These are phyloP conservation scores for Colletotrichum nymphaeae DNA, from an alignment of 2,329 filamentous ascomycete species.

Conservation along the genomic window DNA sequence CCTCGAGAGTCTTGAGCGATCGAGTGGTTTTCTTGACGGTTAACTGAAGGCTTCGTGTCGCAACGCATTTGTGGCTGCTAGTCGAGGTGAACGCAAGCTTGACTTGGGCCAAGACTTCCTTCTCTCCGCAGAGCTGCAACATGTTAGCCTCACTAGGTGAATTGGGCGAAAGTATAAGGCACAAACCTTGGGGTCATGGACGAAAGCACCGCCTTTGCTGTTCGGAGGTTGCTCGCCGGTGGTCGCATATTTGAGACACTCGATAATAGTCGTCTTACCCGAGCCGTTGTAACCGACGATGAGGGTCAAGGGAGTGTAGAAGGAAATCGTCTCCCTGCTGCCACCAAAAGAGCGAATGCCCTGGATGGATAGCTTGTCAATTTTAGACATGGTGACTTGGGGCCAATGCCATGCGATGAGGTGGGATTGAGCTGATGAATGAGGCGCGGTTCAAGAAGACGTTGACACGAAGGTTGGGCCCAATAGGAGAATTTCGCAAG, in stretches of 20 bases:
- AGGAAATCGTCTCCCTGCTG: slow-evolving; percentile 82
- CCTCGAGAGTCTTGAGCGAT: slow-evolving; percentile 86
- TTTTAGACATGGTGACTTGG: slow-evolving; percentile 72
- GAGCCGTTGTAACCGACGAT: slow-evolving; percentile 98
- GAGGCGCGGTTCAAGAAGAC: background rate
- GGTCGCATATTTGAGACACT: slow-evolving; percentile 97
- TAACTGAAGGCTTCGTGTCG: slow-evolving; percentile 85
- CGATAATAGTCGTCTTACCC: slow-evolving; percentile 98
- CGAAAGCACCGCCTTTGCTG: slow-evolving; percentile 89
- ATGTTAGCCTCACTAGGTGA: background rate
- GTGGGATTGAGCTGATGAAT: background rate
- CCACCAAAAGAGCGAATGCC: slow-evolving; percentile 86
- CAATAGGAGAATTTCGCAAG: background rate
- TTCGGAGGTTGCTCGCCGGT: slow-evolving; percentile 94
- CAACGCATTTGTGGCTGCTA: slow-evolving; percentile 82
- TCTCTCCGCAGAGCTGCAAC: slow-evolving; percentile 78
- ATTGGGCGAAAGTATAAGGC: background rate
- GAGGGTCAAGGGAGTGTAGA: slow-evolving; percentile 85
- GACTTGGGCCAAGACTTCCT: slow-evolving; percentile 90
- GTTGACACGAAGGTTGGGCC: background rate
- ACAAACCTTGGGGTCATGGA: slow-evolving; percentile 90
- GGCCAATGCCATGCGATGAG: slow-evolving; percentile 10
- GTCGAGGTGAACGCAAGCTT: slow-evolving; percentile 88
- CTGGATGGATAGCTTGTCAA: slow-evolving; percentile 89
- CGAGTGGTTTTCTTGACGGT: slow-evolving; percentile 85